Evolutionary conservation across 306 rosid genomes (phyloP).

Genomic region (Cucurbita pepo): DNA sequence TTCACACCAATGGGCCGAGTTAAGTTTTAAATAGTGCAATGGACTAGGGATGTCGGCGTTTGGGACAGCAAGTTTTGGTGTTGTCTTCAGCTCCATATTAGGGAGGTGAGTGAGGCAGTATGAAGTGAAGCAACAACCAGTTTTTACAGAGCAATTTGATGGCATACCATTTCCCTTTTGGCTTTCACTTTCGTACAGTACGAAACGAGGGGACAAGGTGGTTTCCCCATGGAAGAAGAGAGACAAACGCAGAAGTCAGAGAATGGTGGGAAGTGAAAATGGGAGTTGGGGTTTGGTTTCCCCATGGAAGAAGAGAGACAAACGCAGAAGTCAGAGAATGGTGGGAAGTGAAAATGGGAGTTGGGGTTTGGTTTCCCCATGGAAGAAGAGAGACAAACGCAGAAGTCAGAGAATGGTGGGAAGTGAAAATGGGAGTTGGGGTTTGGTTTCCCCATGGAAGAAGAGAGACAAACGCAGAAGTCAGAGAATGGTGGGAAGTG

Average conservation of each 20-base stretch:
- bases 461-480: neutral
- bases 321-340: neutral
- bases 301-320: neutral
- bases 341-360: neutral
- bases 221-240: neutral
- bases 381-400: neutral
- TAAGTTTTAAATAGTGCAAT: too few relatives aligned
- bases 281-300: neutral
- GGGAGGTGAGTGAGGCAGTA: neutral
- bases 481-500: neutral
- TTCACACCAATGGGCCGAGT: constrained; percentile 13
- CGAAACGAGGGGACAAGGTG: neutral
- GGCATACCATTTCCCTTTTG: neutral
- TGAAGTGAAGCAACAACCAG: neutral
- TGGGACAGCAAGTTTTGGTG: neutral
- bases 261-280: neutral
- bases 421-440: neutral
- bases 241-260: neutral
- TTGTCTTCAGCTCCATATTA: neutral
- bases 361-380: neutral
- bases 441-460: neutral
- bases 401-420: neutral
- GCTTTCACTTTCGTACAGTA: neutral
- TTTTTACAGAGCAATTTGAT: neutral
- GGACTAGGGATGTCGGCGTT: too few relatives aligned